Evolutionary conservation across 179 eudicot species (phyloP), one percentile per base, ranked within the genome.

Genomic region (Actinidia polygama): DNA sequence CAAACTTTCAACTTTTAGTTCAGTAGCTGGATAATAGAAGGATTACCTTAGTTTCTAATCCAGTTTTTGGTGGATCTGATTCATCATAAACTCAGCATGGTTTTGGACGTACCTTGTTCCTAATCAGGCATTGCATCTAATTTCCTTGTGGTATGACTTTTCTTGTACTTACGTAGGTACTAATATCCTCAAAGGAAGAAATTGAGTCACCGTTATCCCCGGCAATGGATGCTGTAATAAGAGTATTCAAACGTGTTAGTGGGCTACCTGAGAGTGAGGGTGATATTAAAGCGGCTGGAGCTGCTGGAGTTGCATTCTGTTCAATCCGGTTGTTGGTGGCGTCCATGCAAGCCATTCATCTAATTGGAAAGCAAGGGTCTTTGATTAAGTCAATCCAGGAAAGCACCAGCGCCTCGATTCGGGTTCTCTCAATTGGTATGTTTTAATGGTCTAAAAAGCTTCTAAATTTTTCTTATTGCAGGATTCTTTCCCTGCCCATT

Each of bases 181-280:
- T 96, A 78, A 89, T 94, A 83, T 85, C 96, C 61, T 98, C 96
- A 46, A 93, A 93, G 80, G 99, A 96, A 89, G 99, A 96, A 79
- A 93, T 87, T 16, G 98, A 93, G 46, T 86, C 89, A 77, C 66
- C 91, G 58, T 74, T 93, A 61, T 90, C 99, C 68, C 99, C 99
- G n/a, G 99, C 99, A 72, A 96, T 96, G 96, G 99, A 94, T 87
- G 99, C 98, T 73, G 90, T 87, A 75, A 83, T 96, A 80, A 92
- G 93, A 90, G 88, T 96, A 49, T 94, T 92, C 84, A 96, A 91
- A 83, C 96, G 94, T 77, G 89, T 94, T 51, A 86, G 84, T 87
- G 99, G 97, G 76, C 82, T 91, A 61, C 85, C 92, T 80, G 93
- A 88, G 79, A 77, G 61, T 61, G 96, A 90, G 73, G 89, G 84